These are phyloP conservation scores for Fulvia fulva DNA, from an alignment of 2,329 filamentous ascomycete species.

Conservation along the genomic window DNA sequence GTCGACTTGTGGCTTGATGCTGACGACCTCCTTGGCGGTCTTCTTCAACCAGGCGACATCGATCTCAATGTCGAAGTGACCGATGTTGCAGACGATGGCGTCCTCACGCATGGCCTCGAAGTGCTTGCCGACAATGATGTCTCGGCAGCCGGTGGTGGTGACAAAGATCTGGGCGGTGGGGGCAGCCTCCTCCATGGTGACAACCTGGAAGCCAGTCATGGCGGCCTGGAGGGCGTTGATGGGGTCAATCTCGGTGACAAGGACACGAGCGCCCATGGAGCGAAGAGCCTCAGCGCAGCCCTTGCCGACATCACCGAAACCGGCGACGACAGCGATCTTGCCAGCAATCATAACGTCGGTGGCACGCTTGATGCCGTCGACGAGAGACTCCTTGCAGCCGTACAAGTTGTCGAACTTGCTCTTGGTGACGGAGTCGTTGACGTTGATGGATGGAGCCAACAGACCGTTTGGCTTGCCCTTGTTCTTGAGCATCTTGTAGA, in stretches of 20 bases:
- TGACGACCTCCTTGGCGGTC: conserved; percentile 87
- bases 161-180: conserved; percentile 92
- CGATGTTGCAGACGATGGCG: conserved; percentile 99
- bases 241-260: conserved; percentile 95
- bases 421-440: conserved; percentile 99
- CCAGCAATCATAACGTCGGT: conserved; percentile 99
- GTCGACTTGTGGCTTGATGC: conserved; percentile 99
- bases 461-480: conserved; percentile 68
- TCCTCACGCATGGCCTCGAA: conserved; percentile 96
- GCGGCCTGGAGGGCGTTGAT: conserved; percentile 99
- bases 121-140: conserved; percentile 88
- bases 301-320: conserved; percentile 99
- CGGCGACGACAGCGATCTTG: conserved; percentile 95
- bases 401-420: conserved; percentile 99
- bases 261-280: conserved; percentile 94
- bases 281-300: conserved; percentile 93
- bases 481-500: conserved; percentile 90
- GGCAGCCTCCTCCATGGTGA: conserved; percentile 96
- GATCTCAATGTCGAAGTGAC: conserved; percentile 99
- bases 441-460: conserved; percentile 93
- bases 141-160: conserved; percentile 97
- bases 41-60: conserved; percentile 99
- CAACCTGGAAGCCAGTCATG: conserved; percentile 94
- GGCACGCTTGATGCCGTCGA: conserved; percentile 98
- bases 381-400: conserved; percentile 96